Evolutionary conservation across 2,329 filamentous ascomycete genomes (phyloP).

Genomic region (Exophiala spinifera): DNA sequence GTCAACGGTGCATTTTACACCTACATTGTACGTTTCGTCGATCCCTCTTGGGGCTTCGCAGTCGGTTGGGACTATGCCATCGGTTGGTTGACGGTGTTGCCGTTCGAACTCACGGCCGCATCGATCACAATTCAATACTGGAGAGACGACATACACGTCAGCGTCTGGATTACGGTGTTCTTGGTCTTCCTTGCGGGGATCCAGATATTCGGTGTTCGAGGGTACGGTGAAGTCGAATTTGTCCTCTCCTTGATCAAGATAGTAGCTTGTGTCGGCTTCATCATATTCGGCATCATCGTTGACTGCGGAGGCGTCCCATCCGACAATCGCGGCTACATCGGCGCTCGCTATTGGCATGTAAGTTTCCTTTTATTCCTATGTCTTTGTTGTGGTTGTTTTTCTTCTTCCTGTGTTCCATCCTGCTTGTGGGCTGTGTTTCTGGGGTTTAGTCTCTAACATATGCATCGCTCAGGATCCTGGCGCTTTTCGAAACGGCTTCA

Average conservation of each 20-base stretch:
- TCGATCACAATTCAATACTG: slow-evolving; percentile 56
- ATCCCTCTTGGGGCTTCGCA: slow-evolving; percentile 45
- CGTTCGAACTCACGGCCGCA: slow-evolving; percentile 32
- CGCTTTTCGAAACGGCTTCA: slow-evolving; percentile 65
- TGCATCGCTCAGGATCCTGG: slow-evolving; percentile 55
- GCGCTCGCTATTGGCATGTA: slow-evolving; percentile 67
- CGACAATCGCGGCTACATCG: slow-evolving; percentile 67
- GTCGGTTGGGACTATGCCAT: slow-evolving; percentile 41
- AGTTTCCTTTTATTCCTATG: no score
- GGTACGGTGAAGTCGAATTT: slow-evolving; percentile 81
- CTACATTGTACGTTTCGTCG: slow-evolving; percentile 63
- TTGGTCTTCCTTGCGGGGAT: slow-evolving; percentile 67
- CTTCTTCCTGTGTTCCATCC: no score
- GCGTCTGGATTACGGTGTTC: slow-evolving; percentile 65
- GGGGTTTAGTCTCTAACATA: no score
- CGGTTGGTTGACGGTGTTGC: slow-evolving; percentile 14
- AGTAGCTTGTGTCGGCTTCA: slow-evolving; percentile 75
- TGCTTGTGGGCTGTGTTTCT: no score
- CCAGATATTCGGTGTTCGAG: slow-evolving; percentile 78
- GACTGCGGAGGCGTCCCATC: slow-evolving; percentile 75
- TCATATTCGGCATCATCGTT: slow-evolving; percentile 50
- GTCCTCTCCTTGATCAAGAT: slow-evolving; percentile 77
- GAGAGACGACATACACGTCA: slow-evolving; percentile 31
- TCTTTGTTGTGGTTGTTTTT: no score
- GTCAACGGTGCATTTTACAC: slow-evolving; percentile 67